These are phyloP conservation scores for Phytophthora cryptogea DNA, from an alignment of 352 stramenopile species.

Conservation along the genomic window DNA sequence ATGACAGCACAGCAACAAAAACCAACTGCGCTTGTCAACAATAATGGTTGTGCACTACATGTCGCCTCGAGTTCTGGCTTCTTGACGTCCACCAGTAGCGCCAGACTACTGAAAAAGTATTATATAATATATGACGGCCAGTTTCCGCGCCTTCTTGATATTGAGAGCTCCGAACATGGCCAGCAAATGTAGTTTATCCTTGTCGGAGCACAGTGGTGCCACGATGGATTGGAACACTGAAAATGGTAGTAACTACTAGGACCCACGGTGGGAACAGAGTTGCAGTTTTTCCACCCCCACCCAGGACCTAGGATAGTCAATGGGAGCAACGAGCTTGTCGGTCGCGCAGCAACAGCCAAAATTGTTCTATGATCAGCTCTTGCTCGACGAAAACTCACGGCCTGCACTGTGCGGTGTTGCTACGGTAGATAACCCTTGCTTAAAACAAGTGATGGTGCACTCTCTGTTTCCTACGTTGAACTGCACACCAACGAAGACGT, in stretches of 20 bases:
- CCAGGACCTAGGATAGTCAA: constrained; percentile 42
- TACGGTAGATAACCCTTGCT: too few species aligned
- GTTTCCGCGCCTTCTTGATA: constrained; percentile 20
- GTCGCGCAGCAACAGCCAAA: too few species aligned
- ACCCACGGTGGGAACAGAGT: constrained; percentile 53
- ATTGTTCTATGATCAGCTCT: too few species aligned
- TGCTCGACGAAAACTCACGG: too few species aligned
- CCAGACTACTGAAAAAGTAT: constrained; percentile 70
- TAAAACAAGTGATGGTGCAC: too few species aligned
- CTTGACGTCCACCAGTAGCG: constrained; percentile 63
- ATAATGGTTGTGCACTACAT: neutral
- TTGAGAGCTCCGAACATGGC: constrained; percentile 51
- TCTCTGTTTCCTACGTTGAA: too few species aligned
- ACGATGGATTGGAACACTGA: constrained; percentile 54
- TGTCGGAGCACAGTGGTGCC: constrained; percentile 33
- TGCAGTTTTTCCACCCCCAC: constrained; percentile 57
- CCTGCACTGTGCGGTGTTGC: too few species aligned
- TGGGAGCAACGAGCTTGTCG: too few species aligned
- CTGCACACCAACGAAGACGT: too few species aligned
- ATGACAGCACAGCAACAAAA: constrained; percentile 50
- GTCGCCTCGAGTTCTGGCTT: constrained; percentile 60
- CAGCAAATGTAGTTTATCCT: constrained; percentile 49
- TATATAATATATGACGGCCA: constrained; percentile 49
- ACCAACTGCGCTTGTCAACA: neutral
- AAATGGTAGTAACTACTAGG: constrained; percentile 62